A percentile compares a stretch with the other conserved stretches of the same genome.
Conservation (phyloP, 2,329 filamentous ascomycete genomes). For the Penicillium crustosum region DNA sequence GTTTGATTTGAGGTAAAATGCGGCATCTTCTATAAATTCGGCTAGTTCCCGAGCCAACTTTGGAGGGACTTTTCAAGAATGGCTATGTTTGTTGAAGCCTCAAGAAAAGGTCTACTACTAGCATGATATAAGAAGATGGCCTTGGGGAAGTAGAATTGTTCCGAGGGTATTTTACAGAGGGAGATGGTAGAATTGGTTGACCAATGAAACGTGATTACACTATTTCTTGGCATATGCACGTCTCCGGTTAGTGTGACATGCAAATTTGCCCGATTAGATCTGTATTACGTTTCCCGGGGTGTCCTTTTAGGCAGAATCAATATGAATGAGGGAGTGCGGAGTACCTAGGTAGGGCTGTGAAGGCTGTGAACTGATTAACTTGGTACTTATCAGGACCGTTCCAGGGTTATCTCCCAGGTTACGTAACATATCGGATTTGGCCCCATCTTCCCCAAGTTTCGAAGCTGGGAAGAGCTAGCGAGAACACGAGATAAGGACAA, state of each 20-base stretch:
- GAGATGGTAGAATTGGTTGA: not conserved
- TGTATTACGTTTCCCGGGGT: not conserved
- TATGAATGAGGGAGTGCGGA: too few species aligned
- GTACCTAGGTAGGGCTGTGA: too few species aligned
- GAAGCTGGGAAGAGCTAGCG: not conserved
- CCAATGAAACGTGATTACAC: not conserved
- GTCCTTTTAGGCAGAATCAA: not conserved
- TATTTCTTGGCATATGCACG: not conserved
- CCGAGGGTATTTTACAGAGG: too few species aligned
- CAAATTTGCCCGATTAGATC: not conserved
- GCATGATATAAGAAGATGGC: not conserved
- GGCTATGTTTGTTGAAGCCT: not conserved
- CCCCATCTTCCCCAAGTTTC: not conserved
- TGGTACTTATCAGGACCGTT: not conserved
- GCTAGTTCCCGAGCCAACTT: not conserved
- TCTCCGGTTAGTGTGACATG: not conserved
- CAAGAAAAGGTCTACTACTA: not conserved
- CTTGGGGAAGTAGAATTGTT: not conserved
- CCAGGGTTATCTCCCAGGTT: not conserved
- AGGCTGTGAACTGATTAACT: not conserved
- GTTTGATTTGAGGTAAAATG: not conserved
- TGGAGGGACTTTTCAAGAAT: not conserved
- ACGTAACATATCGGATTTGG: not conserved
- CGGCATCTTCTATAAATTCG: not conserved
- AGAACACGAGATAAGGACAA: not conserved